Conservation (phyloP, 2,329 filamentous ascomycete genomes). For the Fusarium lyarnte region DNA sequence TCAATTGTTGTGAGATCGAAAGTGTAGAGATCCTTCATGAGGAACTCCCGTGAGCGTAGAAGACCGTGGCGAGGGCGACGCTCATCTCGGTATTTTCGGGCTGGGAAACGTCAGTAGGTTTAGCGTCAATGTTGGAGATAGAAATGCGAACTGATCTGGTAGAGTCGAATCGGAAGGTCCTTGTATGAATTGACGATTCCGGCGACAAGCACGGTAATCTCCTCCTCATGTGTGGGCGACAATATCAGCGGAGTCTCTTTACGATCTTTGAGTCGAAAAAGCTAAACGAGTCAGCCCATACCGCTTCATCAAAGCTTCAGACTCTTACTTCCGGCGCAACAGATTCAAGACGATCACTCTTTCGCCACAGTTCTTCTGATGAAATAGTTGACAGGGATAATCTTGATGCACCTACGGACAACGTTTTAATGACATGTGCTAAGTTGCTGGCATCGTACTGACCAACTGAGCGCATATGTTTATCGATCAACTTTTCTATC, state of each 20-base stretch:
- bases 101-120: constrained; percentile 52
- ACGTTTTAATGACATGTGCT: constrained; percentile 8
- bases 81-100: constrained; percentile 95
- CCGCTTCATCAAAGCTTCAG: background rate
- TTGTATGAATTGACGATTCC: constrained; percentile 82
- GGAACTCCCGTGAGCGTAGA: constrained; percentile 86
- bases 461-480: constrained; percentile 84
- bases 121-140: background rate
- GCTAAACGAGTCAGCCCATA: constrained; percentile 57
- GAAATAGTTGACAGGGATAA: constrained; percentile 86
- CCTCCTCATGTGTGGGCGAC: constrained; percentile 95
- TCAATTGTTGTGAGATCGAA: constrained; percentile 77
- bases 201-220: constrained; percentile 85
- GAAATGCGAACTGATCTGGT: constrained; percentile 77
- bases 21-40: constrained; percentile 99
- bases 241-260: constrained; percentile 79
- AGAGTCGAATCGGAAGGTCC: constrained; percentile 84
- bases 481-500: constrained; percentile 84
- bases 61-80: constrained; percentile 87
- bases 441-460: constrained; percentile 16
- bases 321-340: constrained; percentile 73
- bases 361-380: constrained; percentile 83
- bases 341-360: constrained; percentile 80
- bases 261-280: constrained; percentile 84
- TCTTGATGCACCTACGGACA: constrained; percentile 74